Base-by-base conservation (phyloP, 176 grass and related monocot species). In the Alopecurus myosuroides region DNA sequence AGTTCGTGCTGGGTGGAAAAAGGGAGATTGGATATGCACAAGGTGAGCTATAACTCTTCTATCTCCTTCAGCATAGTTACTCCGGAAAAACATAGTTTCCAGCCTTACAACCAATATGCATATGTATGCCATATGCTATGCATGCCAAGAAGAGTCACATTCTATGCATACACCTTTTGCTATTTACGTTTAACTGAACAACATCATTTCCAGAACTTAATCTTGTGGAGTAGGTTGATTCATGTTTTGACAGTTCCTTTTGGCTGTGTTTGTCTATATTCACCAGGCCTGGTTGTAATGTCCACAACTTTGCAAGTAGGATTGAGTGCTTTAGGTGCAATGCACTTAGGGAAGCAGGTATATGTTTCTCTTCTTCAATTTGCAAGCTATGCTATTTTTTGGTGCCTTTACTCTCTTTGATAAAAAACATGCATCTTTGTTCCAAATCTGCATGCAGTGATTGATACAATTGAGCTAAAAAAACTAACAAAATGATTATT, bases 221-320 rank as follows among this genome's bases (percentile, higher is more conserved):
- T 73, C 33, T 83, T 70, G 40, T 64, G 23, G 12, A 25, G n/a
- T 63, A 62, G 30, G 28, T 64, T 26, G 20, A 61, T 33, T 41
- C 52, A 31, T 33, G n/a, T 63, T 62, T 65, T 35, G 23, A 64
- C 15, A 26, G 11, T 53, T 56, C 8, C 66, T 68, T 41, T 36
- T 71, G 60, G 14, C 2, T 12, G 9, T 50, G 15, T 10, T 37
- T 62, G 0, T 84, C 3, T 79, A 40, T 31, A 70, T 84, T 77
- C 68, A 3, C 30, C 85, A 99, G 97, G 90, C 88, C 86, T 50
- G 97, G 94, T 2, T 99, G 97, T 76, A 92, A 94, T 48, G 90
- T 86, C n/a, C 97, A 99, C 94, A 99, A 99, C 52, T 99, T 94
- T 65, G 93, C 97, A 19, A 96, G 93, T 26, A 91, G 97, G 84